Conservation (phyloP, 768 basidiomycete species). For the Suillus variegatus region DNA sequence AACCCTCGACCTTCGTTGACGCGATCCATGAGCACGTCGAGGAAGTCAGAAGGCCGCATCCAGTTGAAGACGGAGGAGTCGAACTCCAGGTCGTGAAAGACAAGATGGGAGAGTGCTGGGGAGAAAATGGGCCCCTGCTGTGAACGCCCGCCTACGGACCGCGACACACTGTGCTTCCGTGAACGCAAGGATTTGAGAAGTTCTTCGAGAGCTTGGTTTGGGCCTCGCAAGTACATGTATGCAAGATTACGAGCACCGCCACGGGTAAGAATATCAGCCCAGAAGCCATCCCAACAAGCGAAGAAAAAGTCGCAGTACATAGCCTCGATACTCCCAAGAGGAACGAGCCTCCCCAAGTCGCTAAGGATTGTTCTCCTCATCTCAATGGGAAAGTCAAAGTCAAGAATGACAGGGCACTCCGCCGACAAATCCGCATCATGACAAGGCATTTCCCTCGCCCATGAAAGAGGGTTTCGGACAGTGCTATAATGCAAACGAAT, state of each 20-base stretch:
- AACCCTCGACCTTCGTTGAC: constrained; percentile 5
- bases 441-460: not conserved
- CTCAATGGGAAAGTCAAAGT: not conserved
- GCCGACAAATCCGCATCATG: not conserved
- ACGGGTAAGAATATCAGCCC: not conserved
- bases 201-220: not conserved
- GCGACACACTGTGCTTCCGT: not conserved
- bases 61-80: not conserved
- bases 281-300: constrained; percentile 1
- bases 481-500: constrained; percentile 1
- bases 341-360: not conserved
- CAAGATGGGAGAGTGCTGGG: constrained; percentile 1
- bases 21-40: constrained; percentile 9
- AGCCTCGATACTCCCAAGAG: not conserved
- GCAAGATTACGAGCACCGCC: not conserved
- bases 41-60: not conserved
- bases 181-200: constrained; percentile 1
- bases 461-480: not conserved
- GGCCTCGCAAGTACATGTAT: not conserved
- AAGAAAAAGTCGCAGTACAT: too few species aligned
- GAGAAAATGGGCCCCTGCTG: not conserved
- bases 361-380: not conserved
- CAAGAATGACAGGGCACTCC: not conserved
- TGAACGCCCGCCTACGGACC: not conserved
- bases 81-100: not conserved